phyloP scores from a whole-genome alignment of 345 rosid genomes.

The Cardamine occulta region DNA sequence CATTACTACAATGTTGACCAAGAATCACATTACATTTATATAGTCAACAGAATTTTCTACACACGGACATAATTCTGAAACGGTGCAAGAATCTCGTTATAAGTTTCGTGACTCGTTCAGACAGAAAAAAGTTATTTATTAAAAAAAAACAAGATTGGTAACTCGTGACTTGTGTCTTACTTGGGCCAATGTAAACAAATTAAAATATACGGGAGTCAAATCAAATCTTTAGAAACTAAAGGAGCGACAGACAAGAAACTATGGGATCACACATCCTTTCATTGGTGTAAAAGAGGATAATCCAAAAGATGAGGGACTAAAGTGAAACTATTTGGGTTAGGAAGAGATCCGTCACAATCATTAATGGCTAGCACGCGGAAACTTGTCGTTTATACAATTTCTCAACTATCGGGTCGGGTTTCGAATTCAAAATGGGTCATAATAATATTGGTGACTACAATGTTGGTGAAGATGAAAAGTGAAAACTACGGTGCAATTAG shows the following conservation, averaged over 20 bases:
- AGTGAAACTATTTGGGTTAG: slow-evolving; percentile 34
- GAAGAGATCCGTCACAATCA: slow-evolving; percentile 51
- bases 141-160: neutral
- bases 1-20: slow-evolving; percentile 18
- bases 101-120: slow-evolving; percentile 14
- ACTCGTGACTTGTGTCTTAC: neutral
- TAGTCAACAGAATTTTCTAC: slow-evolving; percentile 10
- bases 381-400: slow-evolving; percentile 47
- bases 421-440: slow-evolving; percentile 24
- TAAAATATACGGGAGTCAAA: neutral
- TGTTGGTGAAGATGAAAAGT: neutral
- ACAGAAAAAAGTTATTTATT: neutral
- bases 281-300: slow-evolving; percentile 2
- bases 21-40: neutral
- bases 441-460: neutral
- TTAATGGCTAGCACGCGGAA: slow-evolving; percentile 62
- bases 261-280: neutral
- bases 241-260: slow-evolving; percentile 12
- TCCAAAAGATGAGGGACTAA: slow-evolving; percentile 1
- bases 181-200: neutral
- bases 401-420: slow-evolving; percentile 36
- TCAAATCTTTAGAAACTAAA: neutral
- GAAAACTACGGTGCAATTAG: neutral
- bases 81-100: slow-evolving; percentile 23
- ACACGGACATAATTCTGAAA: slow-evolving; percentile 13